Evolutionary conservation across 1,284 basidiomycete genomes (phyloP), one percentile per base, ranked within the genome.

Genomic region (Sphaerobolus stellatus): DNA sequence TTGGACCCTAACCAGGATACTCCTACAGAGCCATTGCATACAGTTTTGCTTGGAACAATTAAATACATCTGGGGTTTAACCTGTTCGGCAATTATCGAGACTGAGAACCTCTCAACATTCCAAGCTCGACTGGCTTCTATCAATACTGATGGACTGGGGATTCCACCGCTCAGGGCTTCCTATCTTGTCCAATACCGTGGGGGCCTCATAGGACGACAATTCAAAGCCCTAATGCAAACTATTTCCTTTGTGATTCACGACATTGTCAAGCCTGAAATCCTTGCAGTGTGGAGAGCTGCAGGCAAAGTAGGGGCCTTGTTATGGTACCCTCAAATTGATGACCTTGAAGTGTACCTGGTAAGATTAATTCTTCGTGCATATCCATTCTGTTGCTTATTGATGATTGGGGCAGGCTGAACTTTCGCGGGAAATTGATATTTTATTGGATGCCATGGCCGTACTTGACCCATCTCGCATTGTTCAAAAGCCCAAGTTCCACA

Each of bases 1-100:
- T 78, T 58, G 78, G 77, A 62, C 78, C 76, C 56, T 75, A 73
- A 58, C 38, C 11, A 34, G 33, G 62, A 65, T 48, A 66, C 64
- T 5, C 66, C 66, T 4, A 53, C 54, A 16, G 65, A 68, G 47
- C 58, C 64, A 1, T 55, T 68, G 11, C 66, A 68, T 49, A 65
- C 63, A 0, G 58, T 64, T n/a, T 45, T 66, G 5, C 57, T 68
- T 2, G 65, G 66, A 4, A 33, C 64, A 14, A 61, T 66, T 14
- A 67, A 67, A 49, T 67, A 67, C 48, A 44, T 60, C 11, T 64
- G 61, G 64, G 52, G 48, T 9, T 18, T 47, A 29, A 25, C 49
- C 6, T 22, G 43, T n/a, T 30, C 18, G 9, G 9, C 18, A 2
- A 49, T 49, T 18, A 33, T 49, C 16, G 5, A 34, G 20, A 2